Conservation (phyloP, 2,329 filamentous ascomycete species). For the Fusarium nisikadoi region DNA sequence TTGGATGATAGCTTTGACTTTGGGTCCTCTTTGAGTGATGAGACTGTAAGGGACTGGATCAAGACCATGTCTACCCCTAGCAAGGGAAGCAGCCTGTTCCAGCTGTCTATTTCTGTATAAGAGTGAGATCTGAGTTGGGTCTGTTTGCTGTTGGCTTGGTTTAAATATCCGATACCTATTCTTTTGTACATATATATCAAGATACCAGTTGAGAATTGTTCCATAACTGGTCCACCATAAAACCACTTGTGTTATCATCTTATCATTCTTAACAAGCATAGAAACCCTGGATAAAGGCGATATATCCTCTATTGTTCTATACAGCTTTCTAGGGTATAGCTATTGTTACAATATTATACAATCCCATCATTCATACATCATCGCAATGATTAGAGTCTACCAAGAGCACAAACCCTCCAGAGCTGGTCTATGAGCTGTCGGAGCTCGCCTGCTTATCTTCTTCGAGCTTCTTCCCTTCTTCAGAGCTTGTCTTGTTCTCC, state of each 20-base stretch:
- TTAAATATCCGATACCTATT: slow-evolving; percentile 12
- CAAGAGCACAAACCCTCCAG: neutral
- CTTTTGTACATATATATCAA: slow-evolving; percentile 19
- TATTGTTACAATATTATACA: slow-evolving; percentile 42
- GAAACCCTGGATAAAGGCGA: neutral
- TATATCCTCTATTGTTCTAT: slow-evolving; percentile 17
- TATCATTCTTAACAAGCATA: neutral
- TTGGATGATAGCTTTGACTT: slow-evolving; percentile 57
- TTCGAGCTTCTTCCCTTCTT: slow-evolving; percentile 30
- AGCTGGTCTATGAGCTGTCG: neutral
- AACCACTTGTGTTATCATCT: neutral
- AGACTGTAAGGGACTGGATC: slow-evolving; percentile 52
- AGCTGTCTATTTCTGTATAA: slow-evolving; percentile 12
- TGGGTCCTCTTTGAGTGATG: slow-evolving; percentile 51
- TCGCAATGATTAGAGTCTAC: slow-evolving; percentile 6
- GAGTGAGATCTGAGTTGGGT: neutral
- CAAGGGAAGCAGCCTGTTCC: slow-evolving; percentile 40
- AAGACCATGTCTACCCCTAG: slow-evolving; percentile 21
- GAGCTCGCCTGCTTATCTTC: slow-evolving; percentile 35
- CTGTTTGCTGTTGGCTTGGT: neutral
- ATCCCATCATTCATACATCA: slow-evolving; percentile 36
- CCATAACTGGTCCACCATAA: neutral
- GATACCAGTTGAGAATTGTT: slow-evolving; percentile 12
- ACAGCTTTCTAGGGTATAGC: slow-evolving; percentile 23
- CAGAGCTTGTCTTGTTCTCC: slow-evolving; percentile 32